Conservation (phyloP, 78 protist species). For the Bodo saltans region DNA sequence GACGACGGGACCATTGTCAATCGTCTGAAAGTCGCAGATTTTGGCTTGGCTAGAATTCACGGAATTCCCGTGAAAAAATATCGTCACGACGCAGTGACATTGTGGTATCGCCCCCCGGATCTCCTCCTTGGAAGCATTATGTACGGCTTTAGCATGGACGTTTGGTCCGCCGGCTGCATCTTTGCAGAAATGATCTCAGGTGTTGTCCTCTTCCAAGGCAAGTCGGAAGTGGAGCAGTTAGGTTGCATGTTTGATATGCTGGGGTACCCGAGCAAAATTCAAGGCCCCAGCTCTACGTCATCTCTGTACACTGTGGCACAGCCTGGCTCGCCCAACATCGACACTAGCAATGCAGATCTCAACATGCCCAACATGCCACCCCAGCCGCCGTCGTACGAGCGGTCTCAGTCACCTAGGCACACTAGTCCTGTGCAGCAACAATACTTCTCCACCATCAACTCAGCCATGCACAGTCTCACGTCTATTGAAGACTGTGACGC, state of each 20-base stretch:
- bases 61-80: conserved; percentile 96
- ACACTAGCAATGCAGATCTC: too few species aligned
- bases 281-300: too few species aligned
- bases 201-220: conserved; percentile 94
- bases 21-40: conserved; percentile 95
- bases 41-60: conserved; percentile 98
- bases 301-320: too few species aligned
- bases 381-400: too few species aligned
- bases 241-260: conserved; percentile 73
- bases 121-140: conserved; percentile 91
- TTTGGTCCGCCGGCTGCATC: conserved; percentile 98
- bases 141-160: conserved; percentile 93
- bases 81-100: conserved; percentile 98
- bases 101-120: conserved; percentile 99
- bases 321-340: too few species aligned
- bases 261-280: conserved; percentile 38
- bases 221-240: conserved; percentile 89
- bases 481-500: too few species aligned
- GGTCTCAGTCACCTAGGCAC: too few species aligned
- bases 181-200: conserved; percentile 79
- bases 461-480: too few species aligned
- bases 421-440: too few species aligned
- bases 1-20: too few species aligned
- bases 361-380: too few species aligned
- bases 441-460: too few species aligned